Evolutionary conservation across 1,284 basidiomycete genomes (phyloP), one percentile per base, ranked within the genome.

Genomic region (Crucibulum cyathiforme): DNA sequence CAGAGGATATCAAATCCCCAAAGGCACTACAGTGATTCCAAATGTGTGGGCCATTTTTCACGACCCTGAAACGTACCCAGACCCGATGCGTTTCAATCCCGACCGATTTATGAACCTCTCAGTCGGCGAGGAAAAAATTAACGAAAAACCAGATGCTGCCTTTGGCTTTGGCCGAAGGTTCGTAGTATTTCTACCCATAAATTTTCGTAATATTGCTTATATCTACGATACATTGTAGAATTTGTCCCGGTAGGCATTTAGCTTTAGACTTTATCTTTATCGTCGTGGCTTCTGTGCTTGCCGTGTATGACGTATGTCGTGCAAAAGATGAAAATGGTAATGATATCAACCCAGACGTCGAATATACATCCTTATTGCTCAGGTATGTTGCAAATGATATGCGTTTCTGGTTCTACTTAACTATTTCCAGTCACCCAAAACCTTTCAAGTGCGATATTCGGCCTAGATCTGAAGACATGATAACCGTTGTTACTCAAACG

Each of bases 251-350:
- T 7, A 68, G 75, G 53, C 77, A 77, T 71, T 71, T 85, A 9
- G 80, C 78, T 55, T 77, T 80, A 58, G 82, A 84, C 63, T 75
- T 79, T 15, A 61, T 85, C 17, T 85, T 81, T 79, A 80, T 85
- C 50, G 69, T 78, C 13, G 71, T 84, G 31, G 82, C 80, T 43
- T 80, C 79, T 2, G 74, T 82, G 39, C 63, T 85, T 38, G 68
- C 80, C 8, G 77, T 78, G 12, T 82, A 79, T 65, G 69, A 78
- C 53, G 78, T 85, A 37, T 60, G 70, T 45, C 80, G 77, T 64
- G 70, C 77, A 9, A 56, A 76, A 12, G 81, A 81, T 57, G 74
- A 75, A 51, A 69, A 76, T n/a, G 83, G 83, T 3, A 63, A 70
- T 36, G 65, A 68, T n/a, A 76, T 82, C 43, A 77, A 75, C 58